phyloP scores from a whole-genome alignment of 2,329 filamentous ascomycete species.

The Colletotrichum zoysiae region DNA sequence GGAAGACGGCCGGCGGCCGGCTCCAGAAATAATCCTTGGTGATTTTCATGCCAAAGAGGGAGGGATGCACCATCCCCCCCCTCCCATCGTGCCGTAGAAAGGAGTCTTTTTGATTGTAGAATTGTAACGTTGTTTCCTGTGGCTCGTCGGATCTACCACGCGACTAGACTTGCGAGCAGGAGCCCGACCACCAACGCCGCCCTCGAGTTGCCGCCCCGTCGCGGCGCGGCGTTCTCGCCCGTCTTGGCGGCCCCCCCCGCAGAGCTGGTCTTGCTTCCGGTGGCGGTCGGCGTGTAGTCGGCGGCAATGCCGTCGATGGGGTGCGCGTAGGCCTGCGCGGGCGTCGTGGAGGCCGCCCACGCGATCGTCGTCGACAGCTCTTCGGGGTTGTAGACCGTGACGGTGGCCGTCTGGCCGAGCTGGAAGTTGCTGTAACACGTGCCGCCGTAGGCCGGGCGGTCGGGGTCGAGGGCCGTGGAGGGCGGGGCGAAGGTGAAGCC shows the following conservation, averaged over 20 bases:
- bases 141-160: constrained; percentile 9
- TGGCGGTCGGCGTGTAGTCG: constrained; percentile 32
- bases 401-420: constrained; percentile 33
- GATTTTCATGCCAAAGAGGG: neutral
- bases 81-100: neutral
- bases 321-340: constrained; percentile 37
- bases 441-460: constrained; percentile 38
- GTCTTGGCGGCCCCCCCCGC: constrained; percentile 18
- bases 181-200: constrained; percentile 24
- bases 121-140: neutral
- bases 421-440: constrained; percentile 39
- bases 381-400: constrained; percentile 35
- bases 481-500: constrained; percentile 37
- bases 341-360: constrained; percentile 33
- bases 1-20: neutral
- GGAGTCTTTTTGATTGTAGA: neutral
- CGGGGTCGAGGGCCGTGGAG: constrained; percentile 14
- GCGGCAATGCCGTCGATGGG: constrained; percentile 35
- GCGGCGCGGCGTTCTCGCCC: constrained; percentile 26
- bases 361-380: constrained; percentile 36
- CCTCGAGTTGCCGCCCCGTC: constrained; percentile 31
- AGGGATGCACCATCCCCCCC: neutral
- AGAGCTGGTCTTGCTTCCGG: neutral
- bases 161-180: constrained; percentile 31
- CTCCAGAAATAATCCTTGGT: neutral